Conservation (phyloP, 768 basidiomycete species). For the Trametes cubensis region DNA sequence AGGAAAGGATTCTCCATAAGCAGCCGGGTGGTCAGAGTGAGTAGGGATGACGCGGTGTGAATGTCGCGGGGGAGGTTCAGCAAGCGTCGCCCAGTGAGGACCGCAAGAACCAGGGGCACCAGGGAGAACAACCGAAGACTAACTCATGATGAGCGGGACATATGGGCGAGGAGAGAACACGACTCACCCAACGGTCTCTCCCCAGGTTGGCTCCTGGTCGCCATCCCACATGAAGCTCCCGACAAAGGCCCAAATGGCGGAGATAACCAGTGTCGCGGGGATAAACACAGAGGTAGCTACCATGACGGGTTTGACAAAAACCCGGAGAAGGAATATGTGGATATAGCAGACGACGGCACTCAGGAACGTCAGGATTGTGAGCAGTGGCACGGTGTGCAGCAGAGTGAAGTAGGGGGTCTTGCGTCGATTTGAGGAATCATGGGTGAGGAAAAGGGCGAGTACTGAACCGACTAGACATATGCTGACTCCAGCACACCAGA, state of each 20-base stretch:
- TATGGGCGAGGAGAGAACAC: neutral
- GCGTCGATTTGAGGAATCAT: slow-evolving; percentile 40
- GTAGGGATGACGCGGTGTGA: slow-evolving; percentile 61
- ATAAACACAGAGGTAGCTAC: slow-evolving; percentile 75
- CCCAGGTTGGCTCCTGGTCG: slow-evolving; percentile 70
- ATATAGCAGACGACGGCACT: slow-evolving; percentile 73
- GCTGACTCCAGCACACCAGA: slow-evolving; percentile 63
- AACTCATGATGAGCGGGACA: slow-evolving; percentile 25
- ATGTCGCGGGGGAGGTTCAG: slow-evolving; percentile 71
- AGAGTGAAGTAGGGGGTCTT: slow-evolving; percentile 69
- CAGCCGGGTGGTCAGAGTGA: slow-evolving; percentile 66
- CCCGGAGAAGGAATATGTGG: slow-evolving; percentile 73
- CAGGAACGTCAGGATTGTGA: slow-evolving; percentile 69
- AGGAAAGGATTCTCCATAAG: slow-evolving; percentile 75
- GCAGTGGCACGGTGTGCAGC: slow-evolving; percentile 75
- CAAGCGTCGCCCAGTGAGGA: slow-evolving; percentile 72
- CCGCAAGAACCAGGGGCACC: slow-evolving; percentile 68
- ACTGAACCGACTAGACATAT: slow-evolving; percentile 65
- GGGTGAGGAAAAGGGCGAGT: slow-evolving; percentile 63
- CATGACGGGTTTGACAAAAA: slow-evolving; percentile 86
- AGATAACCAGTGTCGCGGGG: slow-evolving; percentile 72
- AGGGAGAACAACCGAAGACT: slow-evolving; percentile 80
- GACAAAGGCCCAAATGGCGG: slow-evolving; percentile 78
- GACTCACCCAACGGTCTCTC: slow-evolving; percentile 76
- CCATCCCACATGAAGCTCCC: slow-evolving; percentile 72